These are phyloP conservation scores for Parmelia sp. DNA, from an alignment of 495 filamentous ascomycete species.

Conservation along the genomic window DNA sequence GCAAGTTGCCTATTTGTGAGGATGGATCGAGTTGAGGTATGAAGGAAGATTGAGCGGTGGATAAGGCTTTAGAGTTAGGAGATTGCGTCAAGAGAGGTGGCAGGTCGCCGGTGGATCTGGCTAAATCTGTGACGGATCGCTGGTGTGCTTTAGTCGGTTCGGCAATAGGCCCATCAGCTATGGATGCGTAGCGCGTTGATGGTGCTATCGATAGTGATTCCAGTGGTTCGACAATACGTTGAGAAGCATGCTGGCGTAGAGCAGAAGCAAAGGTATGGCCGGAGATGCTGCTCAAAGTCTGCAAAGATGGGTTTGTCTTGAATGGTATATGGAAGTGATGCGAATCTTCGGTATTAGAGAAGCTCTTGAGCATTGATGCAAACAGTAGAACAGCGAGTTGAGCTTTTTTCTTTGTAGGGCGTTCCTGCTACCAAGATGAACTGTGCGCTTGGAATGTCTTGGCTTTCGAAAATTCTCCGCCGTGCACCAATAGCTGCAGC, in stretches of 20 bases:
- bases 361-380: constrained; percentile 8
- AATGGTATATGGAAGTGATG: not conserved
- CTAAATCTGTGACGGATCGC: not conserved
- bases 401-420: not conserved
- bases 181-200: not conserved
- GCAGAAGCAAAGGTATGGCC: not conserved
- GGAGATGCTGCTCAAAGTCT: not conserved
- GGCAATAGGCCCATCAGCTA: not conserved
- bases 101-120: constrained; percentile 4
- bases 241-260: constrained; percentile 1
- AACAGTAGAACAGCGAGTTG: constrained; percentile 1
- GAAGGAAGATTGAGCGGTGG: not conserved
- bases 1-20: not conserved
- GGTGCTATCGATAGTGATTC: not conserved
- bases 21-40: not conserved
- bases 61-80: not conserved
- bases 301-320: not conserved
- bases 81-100: constrained; percentile 7
- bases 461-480: not conserved
- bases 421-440: not conserved
- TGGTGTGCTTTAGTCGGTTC: constrained; percentile 8
- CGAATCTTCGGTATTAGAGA: constrained; percentile 6
- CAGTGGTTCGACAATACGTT: not conserved
- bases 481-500: not conserved
- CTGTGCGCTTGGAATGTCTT: not conserved